Percentiles rank a stretch among this genome's conserved stretches.
phyloP scores from a whole-genome alignment of 495 filamentous ascomycete genomes.

The Penicillium herquei region DNA sequence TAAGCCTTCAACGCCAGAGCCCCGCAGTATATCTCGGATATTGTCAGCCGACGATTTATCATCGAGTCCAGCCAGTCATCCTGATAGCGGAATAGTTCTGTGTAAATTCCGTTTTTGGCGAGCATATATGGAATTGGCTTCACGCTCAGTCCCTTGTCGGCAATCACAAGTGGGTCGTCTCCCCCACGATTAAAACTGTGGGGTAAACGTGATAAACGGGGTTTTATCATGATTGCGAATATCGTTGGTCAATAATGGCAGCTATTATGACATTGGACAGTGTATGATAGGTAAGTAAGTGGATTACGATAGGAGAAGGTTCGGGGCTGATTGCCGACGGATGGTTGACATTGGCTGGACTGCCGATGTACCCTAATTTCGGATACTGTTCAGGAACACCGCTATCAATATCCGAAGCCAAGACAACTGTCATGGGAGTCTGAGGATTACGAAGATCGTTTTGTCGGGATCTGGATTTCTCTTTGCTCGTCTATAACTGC shows the following conservation, averaged over 20 bases:
- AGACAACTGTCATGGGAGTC: neutral
- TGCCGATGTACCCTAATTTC: slow-evolving; percentile 21
- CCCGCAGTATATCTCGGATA: too few relatives aligned
- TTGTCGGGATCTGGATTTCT: neutral
- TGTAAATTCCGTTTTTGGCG: slow-evolving; percentile 3
- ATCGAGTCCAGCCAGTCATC: too few relatives aligned
- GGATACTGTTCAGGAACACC: neutral
- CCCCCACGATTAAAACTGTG: slow-evolving; percentile 26
- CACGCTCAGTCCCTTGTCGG: slow-evolving; percentile 1
- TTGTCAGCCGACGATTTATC: too few relatives aligned
- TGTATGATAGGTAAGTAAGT: neutral
- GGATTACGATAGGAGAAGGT: neutral
- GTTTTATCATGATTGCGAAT: neutral
- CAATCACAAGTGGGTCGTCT: slow-evolving; percentile 13
- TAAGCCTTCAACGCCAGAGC: too few relatives aligned
- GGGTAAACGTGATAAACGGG: slow-evolving; percentile 14
- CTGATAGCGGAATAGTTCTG: slow-evolving; percentile 6
- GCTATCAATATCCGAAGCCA: slow-evolving; percentile 1
- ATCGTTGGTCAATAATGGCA: neutral
- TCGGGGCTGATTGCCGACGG: slow-evolving; percentile 17
- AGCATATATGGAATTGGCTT: neutral
- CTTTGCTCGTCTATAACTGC: slow-evolving; percentile 3
- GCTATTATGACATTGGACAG: neutral
- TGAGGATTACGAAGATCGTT: neutral
- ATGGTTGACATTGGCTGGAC: slow-evolving; percentile 12